These are phyloP conservation scores for Albifimbria verrucaria DNA, from an alignment of 2,329 filamentous ascomycete species.

Conservation along the genomic window DNA sequence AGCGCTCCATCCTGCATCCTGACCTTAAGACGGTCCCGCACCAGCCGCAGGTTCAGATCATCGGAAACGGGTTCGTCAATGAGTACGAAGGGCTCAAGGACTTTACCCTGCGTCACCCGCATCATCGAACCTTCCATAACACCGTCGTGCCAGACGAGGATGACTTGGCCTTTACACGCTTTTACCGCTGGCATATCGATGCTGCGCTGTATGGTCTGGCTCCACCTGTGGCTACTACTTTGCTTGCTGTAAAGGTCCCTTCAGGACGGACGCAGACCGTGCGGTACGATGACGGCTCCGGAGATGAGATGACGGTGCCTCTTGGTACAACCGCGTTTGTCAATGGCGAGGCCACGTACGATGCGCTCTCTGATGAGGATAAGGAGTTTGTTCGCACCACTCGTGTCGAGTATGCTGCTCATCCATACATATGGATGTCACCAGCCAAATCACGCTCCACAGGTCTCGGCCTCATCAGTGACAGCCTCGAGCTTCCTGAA, in stretches of 20 bases:
- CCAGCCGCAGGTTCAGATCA: conserved; percentile 72
- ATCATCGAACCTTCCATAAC: conserved; percentile 74
- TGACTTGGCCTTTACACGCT: conserved; percentile 49
- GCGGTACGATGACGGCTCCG: conserved; percentile 69
- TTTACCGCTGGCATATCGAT: conserved; percentile 81
- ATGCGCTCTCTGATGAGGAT: conserved; percentile 61
- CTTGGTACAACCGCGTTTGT: conserved; percentile 76
- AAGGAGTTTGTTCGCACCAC: conserved; percentile 65
- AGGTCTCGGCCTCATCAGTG: conserved; percentile 69
- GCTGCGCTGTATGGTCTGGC: conserved; percentile 72
- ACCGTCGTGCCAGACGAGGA: conserved; percentile 53
- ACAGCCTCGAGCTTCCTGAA: conserved; percentile 58
- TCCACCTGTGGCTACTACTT: conserved; percentile 69
- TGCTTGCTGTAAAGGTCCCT: conserved; percentile 72
- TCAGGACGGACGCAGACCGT: conserved; percentile 62
- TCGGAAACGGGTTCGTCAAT: conserved; percentile 69
- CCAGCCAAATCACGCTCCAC: conserved; percentile 61
- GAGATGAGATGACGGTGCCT: conserved; percentile 63
- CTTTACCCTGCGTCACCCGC: conserved; percentile 68
- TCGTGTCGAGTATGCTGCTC: conserved; percentile 70
- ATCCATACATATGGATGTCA: conserved; percentile 82
- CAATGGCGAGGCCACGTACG: conserved; percentile 68
- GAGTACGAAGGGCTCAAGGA: conserved; percentile 69
- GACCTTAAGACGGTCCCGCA: conserved; percentile 78
- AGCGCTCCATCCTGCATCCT: conserved; percentile 66